Conservation (phyloP, 176 grass and related monocot species). For the Panicum miliaceum region DNA sequence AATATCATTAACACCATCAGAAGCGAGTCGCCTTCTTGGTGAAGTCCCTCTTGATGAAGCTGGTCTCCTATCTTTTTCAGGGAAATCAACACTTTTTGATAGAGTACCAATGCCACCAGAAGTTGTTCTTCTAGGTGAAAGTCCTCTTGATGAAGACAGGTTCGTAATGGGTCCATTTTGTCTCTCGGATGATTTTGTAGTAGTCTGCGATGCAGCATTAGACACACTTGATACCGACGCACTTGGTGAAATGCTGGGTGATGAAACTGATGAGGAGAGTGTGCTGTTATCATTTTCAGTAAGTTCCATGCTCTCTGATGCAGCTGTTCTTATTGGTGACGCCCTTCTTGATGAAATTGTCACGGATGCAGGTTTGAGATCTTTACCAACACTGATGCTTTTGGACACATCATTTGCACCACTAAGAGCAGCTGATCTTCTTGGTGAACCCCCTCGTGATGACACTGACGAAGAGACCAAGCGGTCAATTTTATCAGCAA, state of each 20-base stretch:
- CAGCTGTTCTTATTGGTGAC: slow-evolving; percentile 39
- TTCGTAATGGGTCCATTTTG: slow-evolving; percentile 39
- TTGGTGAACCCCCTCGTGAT: slow-evolving; percentile 44
- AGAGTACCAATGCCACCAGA: slow-evolving; percentile 38
- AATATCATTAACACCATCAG: slow-evolving; percentile 48
- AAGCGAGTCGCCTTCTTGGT: slow-evolving; percentile 49
- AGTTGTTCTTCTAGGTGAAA: slow-evolving; percentile 53
- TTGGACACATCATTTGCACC: slow-evolving; percentile 13
- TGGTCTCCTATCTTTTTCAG: slow-evolving; percentile 56
- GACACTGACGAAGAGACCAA: slow-evolving; percentile 42
- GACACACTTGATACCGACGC: slow-evolving; percentile 34
- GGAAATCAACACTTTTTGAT: slow-evolving; percentile 30
- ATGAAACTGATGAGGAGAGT: slow-evolving; percentile 38
- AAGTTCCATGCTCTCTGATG: slow-evolving; percentile 44
- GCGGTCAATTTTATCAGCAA: slow-evolving; percentile 55
- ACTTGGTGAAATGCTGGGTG: slow-evolving; percentile 44
- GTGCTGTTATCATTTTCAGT: slow-evolving; percentile 41
- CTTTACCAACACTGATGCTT: slow-evolving; percentile 31
- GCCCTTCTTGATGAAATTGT: slow-evolving; percentile 37
- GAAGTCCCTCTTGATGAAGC: slow-evolving; percentile 51
- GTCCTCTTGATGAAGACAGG: slow-evolving; percentile 40
- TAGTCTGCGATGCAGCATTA: slow-evolving; percentile 49
- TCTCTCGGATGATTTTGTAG: slow-evolving; percentile 42
- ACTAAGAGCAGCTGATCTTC: slow-evolving; percentile 38
- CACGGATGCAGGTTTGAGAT: slow-evolving; percentile 40